Percentiles rank a stretch among this genome's conserved stretches.
phyloP scores from a whole-genome alignment of 1,139 yeast genomes.

The Pichia cactophila region DNA sequence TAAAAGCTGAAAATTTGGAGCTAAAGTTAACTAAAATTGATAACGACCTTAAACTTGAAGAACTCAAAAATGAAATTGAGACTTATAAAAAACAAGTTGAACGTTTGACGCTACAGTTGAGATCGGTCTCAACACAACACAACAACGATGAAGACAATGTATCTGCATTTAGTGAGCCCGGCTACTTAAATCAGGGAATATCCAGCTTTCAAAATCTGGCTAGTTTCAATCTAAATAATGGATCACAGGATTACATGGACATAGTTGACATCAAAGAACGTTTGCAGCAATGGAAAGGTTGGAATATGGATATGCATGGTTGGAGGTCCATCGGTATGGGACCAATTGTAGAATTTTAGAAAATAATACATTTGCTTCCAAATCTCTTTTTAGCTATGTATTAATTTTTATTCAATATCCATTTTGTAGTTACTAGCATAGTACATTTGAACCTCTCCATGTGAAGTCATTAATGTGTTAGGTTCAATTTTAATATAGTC shows the following conservation, averaged over 20 bases:
- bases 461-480: too few species aligned
- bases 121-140: not conserved
- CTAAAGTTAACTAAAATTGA: conserved; percentile 22
- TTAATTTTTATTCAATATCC: not conserved
- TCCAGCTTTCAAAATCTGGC: conserved; percentile 23
- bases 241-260: conserved; percentile 25
- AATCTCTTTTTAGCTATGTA: not conserved
- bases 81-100: conserved; percentile 12
- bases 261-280: conserved; percentile 28
- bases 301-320: conserved; percentile 78
- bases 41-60: conserved; percentile 22
- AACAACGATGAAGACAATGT: conserved; percentile 16
- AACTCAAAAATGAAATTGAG: conserved; percentile 18
- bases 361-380: too few species aligned
- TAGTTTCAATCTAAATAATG: conserved; percentile 17
- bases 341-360: conserved; percentile 45
- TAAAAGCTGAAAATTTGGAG: conserved; percentile 19
- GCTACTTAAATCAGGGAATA: conserved; percentile 9
- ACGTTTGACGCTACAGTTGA: conserved; percentile 11
- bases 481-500: too few species aligned
- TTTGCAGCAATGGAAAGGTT: conserved; percentile 57
- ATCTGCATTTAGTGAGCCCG: conserved; percentile 15
- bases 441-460: too few species aligned
- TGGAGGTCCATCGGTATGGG: conserved; percentile 70
- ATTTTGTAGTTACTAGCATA: too few species aligned